These are phyloP conservation scores for Plasmodium falciparum DNA, from an alignment of 169 alveolate species.

Conservation along the genomic window DNA sequence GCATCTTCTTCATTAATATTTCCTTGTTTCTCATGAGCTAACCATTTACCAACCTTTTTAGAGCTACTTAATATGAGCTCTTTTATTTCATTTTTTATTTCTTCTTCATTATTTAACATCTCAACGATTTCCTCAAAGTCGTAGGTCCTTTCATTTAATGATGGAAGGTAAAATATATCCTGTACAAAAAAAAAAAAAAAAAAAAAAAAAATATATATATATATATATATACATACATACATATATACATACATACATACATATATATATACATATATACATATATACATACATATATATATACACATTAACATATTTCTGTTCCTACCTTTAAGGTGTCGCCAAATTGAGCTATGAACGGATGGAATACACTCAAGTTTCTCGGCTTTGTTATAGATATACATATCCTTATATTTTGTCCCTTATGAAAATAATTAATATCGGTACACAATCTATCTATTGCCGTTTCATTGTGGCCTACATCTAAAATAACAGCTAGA, in stretches of 20 bases:
- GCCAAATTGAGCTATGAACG: constrained; percentile 56
- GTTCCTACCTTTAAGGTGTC: constrained; percentile 19
- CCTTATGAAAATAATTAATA: constrained; percentile 58
- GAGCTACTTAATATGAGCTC: constrained; percentile 21
- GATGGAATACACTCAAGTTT: constrained; percentile 23
- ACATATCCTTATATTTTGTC: constrained; percentile 29
- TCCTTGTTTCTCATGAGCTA: background rate
- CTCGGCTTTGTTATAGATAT: constrained; percentile 63
- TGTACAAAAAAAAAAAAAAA: background rate
- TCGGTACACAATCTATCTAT: constrained; percentile 86
- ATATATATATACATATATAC: background rate
- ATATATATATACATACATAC: background rate
- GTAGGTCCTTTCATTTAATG: constrained; percentile 38
- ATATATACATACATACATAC: background rate
- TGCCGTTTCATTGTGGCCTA: constrained; percentile 92
- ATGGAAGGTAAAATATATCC: constrained; percentile 61
- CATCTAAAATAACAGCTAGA: constrained; percentile 87
- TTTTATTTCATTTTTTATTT: constrained; percentile 15
- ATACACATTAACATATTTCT: background rate
- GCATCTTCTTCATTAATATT: background rate
- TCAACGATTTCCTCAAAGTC: constrained; percentile 44
- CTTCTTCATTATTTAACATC: constrained; percentile 26
- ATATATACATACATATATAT: background rate
- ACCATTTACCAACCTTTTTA: constrained; percentile 30
- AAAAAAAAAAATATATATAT: background rate